A percentile compares a stretch with the other conserved stretches of the same genome.
These are phyloP conservation scores for Periconia sp. DNA, from an alignment of 2,329 filamentous ascomycete genomes.

Conservation along the genomic window DNA sequence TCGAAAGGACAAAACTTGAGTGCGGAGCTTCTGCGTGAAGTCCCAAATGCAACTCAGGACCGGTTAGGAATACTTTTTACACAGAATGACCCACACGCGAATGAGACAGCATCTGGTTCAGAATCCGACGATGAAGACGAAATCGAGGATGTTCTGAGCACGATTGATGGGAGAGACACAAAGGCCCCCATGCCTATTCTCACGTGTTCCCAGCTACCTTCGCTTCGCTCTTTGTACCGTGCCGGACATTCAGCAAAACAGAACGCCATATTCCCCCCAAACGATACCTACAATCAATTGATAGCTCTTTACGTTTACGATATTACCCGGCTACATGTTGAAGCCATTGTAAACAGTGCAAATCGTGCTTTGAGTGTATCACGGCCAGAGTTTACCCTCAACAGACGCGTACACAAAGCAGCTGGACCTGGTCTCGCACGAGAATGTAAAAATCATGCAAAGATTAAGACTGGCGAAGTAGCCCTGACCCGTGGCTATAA, in stretches of 20 bases:
- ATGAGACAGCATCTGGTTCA: background rate
- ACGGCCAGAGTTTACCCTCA: conserved; percentile 19
- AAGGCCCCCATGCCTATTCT: conserved; percentile 8
- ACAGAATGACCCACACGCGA: background rate
- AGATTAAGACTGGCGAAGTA: conserved; percentile 24
- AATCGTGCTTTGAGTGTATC: conserved; percentile 16
- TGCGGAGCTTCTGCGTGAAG: conserved; percentile 21
- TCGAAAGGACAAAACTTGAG: conserved; percentile 13
- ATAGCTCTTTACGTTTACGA: conserved; percentile 35
- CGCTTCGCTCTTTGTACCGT: conserved; percentile 28
- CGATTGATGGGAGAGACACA: background rate
- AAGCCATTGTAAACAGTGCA: conserved; percentile 39
- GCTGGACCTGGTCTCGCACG: conserved; percentile 28
- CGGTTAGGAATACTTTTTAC: conserved; percentile 20
- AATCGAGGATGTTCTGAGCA: conserved; percentile 14
- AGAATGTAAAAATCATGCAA: conserved; percentile 20
- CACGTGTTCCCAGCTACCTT: conserved; percentile 24
- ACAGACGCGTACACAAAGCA: conserved; percentile 27
- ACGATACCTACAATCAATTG: conserved; percentile 31
- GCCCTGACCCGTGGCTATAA: conserved; percentile 29
- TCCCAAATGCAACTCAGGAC: conserved; percentile 28
- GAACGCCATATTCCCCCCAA: conserved; percentile 32
- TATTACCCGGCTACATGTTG: conserved; percentile 34
- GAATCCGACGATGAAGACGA: conserved; percentile 1
- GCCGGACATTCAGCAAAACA: conserved; percentile 23